Evolutionary conservation across 2,329 filamentous ascomycete genomes (phyloP).

Genomic region (Fusarium compactum): DNA sequence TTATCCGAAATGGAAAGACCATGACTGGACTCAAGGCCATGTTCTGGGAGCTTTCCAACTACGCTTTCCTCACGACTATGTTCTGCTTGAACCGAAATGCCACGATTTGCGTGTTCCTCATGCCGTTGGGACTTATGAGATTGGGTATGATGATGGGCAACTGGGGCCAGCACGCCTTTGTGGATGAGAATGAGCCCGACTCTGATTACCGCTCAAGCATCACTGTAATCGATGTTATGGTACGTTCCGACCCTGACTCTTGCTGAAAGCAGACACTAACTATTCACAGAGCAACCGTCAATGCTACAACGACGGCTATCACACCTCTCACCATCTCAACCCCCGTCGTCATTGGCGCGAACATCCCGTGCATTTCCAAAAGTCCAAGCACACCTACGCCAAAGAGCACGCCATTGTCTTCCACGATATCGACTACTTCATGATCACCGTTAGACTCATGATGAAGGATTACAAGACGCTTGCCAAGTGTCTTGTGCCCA

Average conservation of each 20-base stretch:
- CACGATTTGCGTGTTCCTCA: constrained; percentile 72
- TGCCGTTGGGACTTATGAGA: constrained; percentile 75
- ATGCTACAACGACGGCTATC: constrained; percentile 87
- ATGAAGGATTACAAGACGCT: constrained; percentile 78
- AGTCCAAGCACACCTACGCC: constrained; percentile 75
- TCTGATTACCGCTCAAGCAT: constrained; percentile 85
- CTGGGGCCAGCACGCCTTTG: constrained; percentile 86
- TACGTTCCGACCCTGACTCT: constrained; percentile 57
- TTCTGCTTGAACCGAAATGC: constrained; percentile 64
- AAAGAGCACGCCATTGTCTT: constrained; percentile 79
- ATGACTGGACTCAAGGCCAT: constrained; percentile 66
- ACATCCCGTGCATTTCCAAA: constrained; percentile 79
- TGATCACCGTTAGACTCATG: constrained; percentile 77
- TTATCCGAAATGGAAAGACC: constrained; percentile 71
- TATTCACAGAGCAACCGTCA: constrained; percentile 76
- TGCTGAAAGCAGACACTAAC: not conserved
- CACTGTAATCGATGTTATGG: constrained; percentile 81
- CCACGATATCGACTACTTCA: constrained; percentile 83
- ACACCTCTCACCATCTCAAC: constrained; percentile 84
- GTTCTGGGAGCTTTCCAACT: constrained; percentile 72
- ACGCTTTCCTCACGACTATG: constrained; percentile 65
- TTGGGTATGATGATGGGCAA: constrained; percentile 84
- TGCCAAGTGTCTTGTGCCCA: constrained; percentile 77
- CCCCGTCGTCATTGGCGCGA: constrained; percentile 84
- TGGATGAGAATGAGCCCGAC: constrained; percentile 79